Base-by-base conservation (phyloP, 306 rosid species). In the Gynostemma pentaphyllum region DNA sequence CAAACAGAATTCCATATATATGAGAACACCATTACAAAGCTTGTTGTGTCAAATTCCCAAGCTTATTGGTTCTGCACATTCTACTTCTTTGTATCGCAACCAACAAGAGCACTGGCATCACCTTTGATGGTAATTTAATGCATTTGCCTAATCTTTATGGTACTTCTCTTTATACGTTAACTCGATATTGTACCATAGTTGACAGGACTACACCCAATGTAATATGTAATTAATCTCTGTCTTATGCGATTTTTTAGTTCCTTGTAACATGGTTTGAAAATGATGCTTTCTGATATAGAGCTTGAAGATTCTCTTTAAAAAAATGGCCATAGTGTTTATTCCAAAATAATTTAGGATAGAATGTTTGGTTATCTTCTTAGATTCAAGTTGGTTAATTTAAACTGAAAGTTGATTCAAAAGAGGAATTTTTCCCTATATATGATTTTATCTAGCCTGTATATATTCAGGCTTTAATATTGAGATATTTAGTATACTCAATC, bases 81-180 rank as follows among this genome's bases (percentile, higher is more conserved):
- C 71, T 78, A 67, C 79, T 76, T 78, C 54, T 82, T 68, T 73
- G 42, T 52, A 15, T 76, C 28, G 30, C 70, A 39, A 69, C 74
- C 66, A 66, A 64, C 28, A 64, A 66, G 71, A 75, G 67, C 49
- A 59, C 73, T 52, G 95, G 94, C 23, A 73, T 86, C 76, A 92
- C 83, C 73, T 78, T 79, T 21, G 99, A 92, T 73, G 99, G 99
- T 92, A 85, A 37, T 36, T 59, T 36, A 2, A 16, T 37, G 30
- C 41, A 59, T 44, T 59, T 72, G 78, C 16, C 45, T 68, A 66
- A 13, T 39, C 21, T 37, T 59, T 59, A 26, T 57, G 30, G 18
- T 22, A 36, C 9, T 59, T 34, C n/a, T 59, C 0, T 28, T 53
- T 21, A 1, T 53, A 53, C 37, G 3, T 28, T 15, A 28, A 53